Base-by-base conservation (phyloP, 768 basidiomycete genomes). In the Tephrocybe sp. region DNA sequence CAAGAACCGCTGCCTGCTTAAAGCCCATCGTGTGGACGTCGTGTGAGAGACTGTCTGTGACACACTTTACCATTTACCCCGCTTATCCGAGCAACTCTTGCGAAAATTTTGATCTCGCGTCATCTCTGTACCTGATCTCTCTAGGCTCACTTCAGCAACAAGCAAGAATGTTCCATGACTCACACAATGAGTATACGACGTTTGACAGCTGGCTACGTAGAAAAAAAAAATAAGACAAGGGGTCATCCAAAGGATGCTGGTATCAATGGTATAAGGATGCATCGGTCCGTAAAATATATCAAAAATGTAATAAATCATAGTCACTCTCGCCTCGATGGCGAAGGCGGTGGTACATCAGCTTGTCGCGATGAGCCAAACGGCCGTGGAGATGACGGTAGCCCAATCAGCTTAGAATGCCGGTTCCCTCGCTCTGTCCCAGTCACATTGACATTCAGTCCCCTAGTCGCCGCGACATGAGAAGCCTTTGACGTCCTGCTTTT, bases 1-100 rank as follows among this genome's bases (percentile, higher is more conserved):
- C 84, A 38, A 96, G 79, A 22, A 96, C 83, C n/a, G 90, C 87
- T 36, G 90, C 92, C 65, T 92, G 85, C 64, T 80, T 79, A 78
- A 96, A 98, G 40, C 89, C 88, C 92, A 96, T 95, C 31, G 51
- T 60, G 47, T 30, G 19, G 47, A 49, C 30, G 43, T 55, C 49
- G 23, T 51, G 39, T 23, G 12, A 20, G 39, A 50, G 34, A 39
- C 11, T 17, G 11, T 35, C 10, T 20, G 16, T 23, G 22, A 46
- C 32, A 38, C 26, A 31, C 39, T 41, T n/a, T n/a, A n/a, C n/a
- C n/a, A n/a, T n/a, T n/a, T n/a, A n/a, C n/a, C n/a, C 16, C 22
- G 22, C 20, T 12, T 22, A 26, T 3, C 26, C 26, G 26, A 26
- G 26, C 4, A n/a, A n/a, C n/a, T n/a, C 7, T 3, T 26, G 26